Percentiles rank a stretch among this genome's conserved stretches.
Conservation (phyloP, 2,329 filamentous ascomycete genomes). For the Basipetospora chlamydospora region DNA sequence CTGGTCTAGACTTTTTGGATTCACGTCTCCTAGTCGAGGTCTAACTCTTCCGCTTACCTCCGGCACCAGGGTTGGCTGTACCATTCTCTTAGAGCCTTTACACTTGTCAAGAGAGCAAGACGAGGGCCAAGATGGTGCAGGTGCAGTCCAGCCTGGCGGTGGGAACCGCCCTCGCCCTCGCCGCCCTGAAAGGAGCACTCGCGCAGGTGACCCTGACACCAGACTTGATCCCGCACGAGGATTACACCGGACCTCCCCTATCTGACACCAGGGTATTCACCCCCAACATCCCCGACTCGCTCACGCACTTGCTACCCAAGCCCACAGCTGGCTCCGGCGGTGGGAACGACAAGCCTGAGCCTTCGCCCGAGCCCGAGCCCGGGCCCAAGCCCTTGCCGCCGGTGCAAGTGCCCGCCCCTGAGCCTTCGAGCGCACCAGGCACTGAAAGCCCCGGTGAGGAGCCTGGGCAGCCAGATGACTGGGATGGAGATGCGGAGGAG, state of each 20-base stretch:
- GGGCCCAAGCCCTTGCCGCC: too few relatives aligned
- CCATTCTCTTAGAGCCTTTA: too few relatives aligned
- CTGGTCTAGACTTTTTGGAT: too few relatives aligned
- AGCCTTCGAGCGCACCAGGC: neutral
- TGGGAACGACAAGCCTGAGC: neutral
- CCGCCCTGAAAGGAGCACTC: neutral
- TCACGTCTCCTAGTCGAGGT: too few relatives aligned
- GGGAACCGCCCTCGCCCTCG: slow-evolving; percentile 1
- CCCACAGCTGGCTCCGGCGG: neutral
- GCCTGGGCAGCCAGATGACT: neutral
- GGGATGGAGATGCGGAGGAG: neutral
- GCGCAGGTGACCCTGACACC: slow-evolving; percentile 2
- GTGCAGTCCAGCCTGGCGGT: slow-evolving; percentile 1
- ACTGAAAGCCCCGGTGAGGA: too few relatives aligned
- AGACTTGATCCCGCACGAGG: neutral
- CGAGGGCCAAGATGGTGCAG: neutral
- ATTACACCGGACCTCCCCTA: slow-evolving; percentile 1
- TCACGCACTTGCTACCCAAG: slow-evolving; percentile 2
- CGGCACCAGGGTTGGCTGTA: too few relatives aligned
- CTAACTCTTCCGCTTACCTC: too few relatives aligned
- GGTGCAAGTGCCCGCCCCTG: too few relatives aligned
- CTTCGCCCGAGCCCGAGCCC: too few relatives aligned
- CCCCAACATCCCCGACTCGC: neutral
- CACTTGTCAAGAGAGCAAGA: too few relatives aligned
- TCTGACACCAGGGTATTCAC: too few relatives aligned